These are phyloP conservation scores for Silene conica DNA, from an alignment of 148 eudicot genomes.

Conservation along the genomic window DNA sequence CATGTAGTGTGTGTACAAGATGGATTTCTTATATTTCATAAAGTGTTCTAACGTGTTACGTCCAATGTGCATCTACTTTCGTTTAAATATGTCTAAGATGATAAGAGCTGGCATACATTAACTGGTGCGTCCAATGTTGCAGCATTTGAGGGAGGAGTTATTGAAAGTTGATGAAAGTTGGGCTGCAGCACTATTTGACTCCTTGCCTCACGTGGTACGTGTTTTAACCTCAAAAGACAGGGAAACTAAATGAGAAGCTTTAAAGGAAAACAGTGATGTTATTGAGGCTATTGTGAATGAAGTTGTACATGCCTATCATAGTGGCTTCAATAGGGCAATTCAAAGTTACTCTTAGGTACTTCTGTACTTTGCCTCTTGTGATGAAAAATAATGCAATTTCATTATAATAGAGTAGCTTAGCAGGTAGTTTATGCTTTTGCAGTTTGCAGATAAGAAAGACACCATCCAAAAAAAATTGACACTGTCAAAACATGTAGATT, in stretches of 20 bases:
- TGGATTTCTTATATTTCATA: background rate
- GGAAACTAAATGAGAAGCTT: conserved; percentile 53
- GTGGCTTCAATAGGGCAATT: conserved; percentile 98
- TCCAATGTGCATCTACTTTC: conserved; percentile 12
- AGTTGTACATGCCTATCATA: conserved; percentile 95
- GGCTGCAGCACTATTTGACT: conserved; percentile 91
- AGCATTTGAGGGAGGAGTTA: conserved; percentile 85
- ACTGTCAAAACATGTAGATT: background rate
- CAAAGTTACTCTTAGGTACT: conserved; percentile 98
- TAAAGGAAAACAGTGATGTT: conserved; percentile 88
- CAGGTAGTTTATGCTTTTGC: background rate
- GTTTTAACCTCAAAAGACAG: conserved; percentile 95
- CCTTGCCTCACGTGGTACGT: conserved; percentile 92
- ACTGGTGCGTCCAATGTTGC: conserved; percentile 12
- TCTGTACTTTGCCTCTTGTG: background rate
- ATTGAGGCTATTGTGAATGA: conserved; percentile 96
- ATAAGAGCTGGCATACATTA: no score
- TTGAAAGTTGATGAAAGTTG: conserved; percentile 76
- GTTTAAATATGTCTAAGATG: background rate
- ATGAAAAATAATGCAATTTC: background rate
- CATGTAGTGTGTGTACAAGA: background rate
- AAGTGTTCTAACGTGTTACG: background rate
- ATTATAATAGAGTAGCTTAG: background rate
- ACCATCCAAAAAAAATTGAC: no score
- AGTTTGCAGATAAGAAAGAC: background rate